phyloP scores from a whole-genome alignment of 257 asterid genomes.

The Solanum chaucha region DNA sequence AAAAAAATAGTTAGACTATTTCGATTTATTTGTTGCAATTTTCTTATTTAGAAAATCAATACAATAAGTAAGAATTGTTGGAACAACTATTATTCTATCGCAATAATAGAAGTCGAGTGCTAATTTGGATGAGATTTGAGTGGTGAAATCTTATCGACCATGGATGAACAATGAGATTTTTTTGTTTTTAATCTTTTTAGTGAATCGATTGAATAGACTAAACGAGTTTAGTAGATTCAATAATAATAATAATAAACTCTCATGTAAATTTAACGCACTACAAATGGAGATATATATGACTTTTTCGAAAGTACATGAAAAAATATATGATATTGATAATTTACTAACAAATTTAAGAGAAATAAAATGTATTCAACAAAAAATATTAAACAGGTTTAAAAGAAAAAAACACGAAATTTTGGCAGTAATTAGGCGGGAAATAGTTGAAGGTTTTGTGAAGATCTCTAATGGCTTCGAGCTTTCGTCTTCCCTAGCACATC shows the following conservation, averaged over 20 bases:
- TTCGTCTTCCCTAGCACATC: background rate
- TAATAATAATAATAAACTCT: background rate
- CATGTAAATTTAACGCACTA: background rate
- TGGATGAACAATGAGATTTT: background rate
- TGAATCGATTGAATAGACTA: accelerated
- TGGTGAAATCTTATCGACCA: accelerated
- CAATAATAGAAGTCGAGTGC: background rate
- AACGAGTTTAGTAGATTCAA: background rate
- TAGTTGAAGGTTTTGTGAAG: background rate
- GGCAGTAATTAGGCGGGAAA: background rate
- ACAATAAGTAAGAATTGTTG: background rate
- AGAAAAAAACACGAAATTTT: background rate
- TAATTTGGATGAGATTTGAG: background rate
- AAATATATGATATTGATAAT: no score
- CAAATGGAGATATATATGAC: background rate
- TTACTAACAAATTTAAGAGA: no score
- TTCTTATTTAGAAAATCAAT: background rate
- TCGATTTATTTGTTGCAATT: background rate
- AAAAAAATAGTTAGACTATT: background rate
- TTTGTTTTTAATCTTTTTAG: background rate
- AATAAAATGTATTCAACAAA: no score
- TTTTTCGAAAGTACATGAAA: no score
- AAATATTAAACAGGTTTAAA: background rate
- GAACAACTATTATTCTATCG: background rate
- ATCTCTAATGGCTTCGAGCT: background rate